Conservation (phyloP, 1,139 yeast genomes). For the Kodamaea suecica region DNA sequence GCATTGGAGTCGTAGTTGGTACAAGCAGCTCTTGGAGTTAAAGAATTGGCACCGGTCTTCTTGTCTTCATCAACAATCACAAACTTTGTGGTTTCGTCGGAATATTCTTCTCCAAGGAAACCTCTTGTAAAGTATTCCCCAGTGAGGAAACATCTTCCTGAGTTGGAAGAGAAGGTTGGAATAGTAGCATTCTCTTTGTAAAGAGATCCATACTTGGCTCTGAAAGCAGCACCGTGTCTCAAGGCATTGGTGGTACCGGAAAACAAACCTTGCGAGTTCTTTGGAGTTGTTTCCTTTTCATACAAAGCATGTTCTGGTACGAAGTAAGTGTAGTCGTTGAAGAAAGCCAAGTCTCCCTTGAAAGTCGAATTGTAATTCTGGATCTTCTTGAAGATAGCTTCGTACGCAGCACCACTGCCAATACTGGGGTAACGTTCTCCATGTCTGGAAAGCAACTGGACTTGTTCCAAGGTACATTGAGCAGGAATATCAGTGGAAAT, state of each 20-base stretch:
- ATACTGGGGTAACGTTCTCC: slow-evolving; percentile 66
- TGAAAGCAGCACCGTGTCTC: slow-evolving; percentile 34
- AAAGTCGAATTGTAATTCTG: slow-evolving; percentile 23
- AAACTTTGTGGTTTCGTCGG: slow-evolving; percentile 15
- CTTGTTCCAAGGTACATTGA: slow-evolving; percentile 58
- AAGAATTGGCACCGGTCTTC: slow-evolving; percentile 28
- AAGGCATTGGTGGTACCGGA: slow-evolving; percentile 30
- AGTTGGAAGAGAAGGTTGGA: slow-evolving; percentile 35
- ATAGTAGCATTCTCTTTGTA: slow-evolving; percentile 17
- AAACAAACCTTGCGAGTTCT: slow-evolving; percentile 14
- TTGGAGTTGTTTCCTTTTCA: slow-evolving; percentile 22
- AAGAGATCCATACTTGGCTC: slow-evolving; percentile 31
- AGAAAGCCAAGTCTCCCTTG: slow-evolving; percentile 30
- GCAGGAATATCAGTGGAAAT: slow-evolving; percentile 47
- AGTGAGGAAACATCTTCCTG: slow-evolving; percentile 31
- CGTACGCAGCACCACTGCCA: slow-evolving; percentile 11
- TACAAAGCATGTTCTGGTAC: slow-evolving; percentile 24
- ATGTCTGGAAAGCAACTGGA: slow-evolving; percentile 62
- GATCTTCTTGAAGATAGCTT: slow-evolving; percentile 21
- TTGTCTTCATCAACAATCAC: slow-evolving; percentile 27
- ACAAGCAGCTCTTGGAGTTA: slow-evolving; percentile 29
- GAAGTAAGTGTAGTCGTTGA: slow-evolving; percentile 34
- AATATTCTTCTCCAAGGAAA: slow-evolving; percentile 17
- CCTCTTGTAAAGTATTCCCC: slow-evolving; percentile 33
- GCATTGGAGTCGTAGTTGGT: slow-evolving; percentile 14